phyloP scores from a whole-genome alignment of 306 rosid genomes.

The Quercus aquifolioides region DNA sequence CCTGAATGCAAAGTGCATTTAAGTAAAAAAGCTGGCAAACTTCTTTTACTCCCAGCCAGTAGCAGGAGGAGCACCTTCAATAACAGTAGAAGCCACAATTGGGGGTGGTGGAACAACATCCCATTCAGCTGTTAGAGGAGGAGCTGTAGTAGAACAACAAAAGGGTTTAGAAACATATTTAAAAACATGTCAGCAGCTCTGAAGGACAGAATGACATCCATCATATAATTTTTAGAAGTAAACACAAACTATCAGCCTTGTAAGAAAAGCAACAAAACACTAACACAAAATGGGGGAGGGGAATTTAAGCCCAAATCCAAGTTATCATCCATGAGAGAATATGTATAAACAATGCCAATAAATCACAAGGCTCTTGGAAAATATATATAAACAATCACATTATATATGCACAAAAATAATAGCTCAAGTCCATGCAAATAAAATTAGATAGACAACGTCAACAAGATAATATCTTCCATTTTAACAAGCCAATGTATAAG shows the following conservation, averaged over 20 bases:
- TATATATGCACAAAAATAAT: too few species aligned
- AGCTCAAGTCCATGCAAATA: too few species aligned
- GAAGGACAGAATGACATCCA: not conserved
- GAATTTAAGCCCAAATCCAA: too few species aligned
- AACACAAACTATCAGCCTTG: not conserved
- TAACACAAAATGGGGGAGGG: not conserved
- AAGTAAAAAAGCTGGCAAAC: not conserved
- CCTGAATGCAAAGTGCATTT: not conserved
- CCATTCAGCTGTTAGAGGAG: not conserved
- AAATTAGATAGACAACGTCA: not conserved
- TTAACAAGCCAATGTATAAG: not conserved
- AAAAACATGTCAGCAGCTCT: not conserved
- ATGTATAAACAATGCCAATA: too few species aligned
- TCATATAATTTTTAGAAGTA: not conserved
- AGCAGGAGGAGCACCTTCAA: not conserved
- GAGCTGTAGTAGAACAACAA: not conserved
- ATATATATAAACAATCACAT: too few species aligned
- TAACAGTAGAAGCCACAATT: not conserved
- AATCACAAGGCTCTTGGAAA: too few species aligned
- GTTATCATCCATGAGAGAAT: too few species aligned
- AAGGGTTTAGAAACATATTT: not conserved
- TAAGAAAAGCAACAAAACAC: not conserved
- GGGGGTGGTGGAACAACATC: not conserved
- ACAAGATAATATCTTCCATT: not conserved
- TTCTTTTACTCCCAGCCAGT: not conserved